Conservation (phyloP, 75 land plant genomes). For the Larix kaempferi region DNA sequence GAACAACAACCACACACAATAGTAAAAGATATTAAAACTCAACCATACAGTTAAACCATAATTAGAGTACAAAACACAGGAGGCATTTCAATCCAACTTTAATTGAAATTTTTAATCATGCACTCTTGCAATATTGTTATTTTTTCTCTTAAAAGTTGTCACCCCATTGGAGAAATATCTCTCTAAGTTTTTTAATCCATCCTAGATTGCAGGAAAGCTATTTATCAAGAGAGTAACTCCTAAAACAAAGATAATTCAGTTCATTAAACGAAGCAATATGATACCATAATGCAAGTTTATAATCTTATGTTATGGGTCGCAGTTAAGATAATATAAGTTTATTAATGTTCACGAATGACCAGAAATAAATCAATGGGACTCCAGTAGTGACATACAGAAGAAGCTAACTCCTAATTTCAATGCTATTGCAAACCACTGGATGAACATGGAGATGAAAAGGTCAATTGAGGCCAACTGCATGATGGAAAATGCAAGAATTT, state of each 20-base stretch:
- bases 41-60: no score
- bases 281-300: slow-evolving; percentile 79
- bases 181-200: slow-evolving; percentile 26
- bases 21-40: no score
- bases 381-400: no score
- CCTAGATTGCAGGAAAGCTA: slow-evolving; percentile 56
- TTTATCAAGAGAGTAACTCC: slow-evolving; percentile 88
- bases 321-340: slow-evolving; percentile 56
- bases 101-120: background rate
- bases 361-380: no score
- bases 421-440: slow-evolving; percentile 12
- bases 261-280: slow-evolving; percentile 75
- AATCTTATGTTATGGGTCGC: slow-evolving; percentile 64
- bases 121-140: background rate
- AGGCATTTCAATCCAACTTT: no score
- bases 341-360: no score
- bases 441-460: background rate
- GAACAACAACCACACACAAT: no score
- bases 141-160: background rate
- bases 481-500: background rate
- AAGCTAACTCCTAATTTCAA: slow-evolving; percentile 56
- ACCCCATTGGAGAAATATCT: slow-evolving; percentile 31
- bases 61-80: no score
- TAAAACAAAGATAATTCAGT: slow-evolving; percentile 76
- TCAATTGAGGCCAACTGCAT: no score